These are phyloP conservation scores for Rhipidocladum racemiflorum DNA, from an alignment of 176 grass and related monocot species.

Conservation along the genomic window DNA sequence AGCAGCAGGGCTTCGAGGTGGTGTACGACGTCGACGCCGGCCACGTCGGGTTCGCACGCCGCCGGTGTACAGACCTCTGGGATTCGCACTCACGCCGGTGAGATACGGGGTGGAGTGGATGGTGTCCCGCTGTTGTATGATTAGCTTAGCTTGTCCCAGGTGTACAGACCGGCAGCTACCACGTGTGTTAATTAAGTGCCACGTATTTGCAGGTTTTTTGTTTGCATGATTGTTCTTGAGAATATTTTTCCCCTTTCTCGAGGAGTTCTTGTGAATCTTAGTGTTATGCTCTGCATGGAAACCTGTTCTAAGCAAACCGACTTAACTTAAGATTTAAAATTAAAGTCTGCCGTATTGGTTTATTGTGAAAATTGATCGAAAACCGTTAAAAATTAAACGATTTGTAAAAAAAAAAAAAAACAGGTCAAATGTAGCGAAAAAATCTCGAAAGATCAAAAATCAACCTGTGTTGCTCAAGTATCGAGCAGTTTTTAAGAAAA, in stretches of 20 bases:
- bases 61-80: conserved; percentile 75
- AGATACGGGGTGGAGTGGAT: not conserved
- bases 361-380: too few relatives aligned
- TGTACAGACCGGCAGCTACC: conserved; percentile 9
- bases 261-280: not conserved
- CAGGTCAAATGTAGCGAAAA: too few relatives aligned
- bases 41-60: conserved; percentile 79
- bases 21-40: conserved; percentile 71
- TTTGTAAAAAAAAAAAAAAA: too few relatives aligned
- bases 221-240: not conserved
- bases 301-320: too few relatives aligned
- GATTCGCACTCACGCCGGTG: conserved; percentile 64
- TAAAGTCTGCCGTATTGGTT: too few relatives aligned
- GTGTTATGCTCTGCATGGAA: not conserved
- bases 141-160: not conserved
- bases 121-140: not conserved
- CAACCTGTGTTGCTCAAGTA: too few relatives aligned
- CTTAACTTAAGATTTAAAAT: too few relatives aligned
- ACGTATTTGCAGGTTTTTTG: not conserved
- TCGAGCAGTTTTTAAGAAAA: too few relatives aligned
- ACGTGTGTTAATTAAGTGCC: not conserved
- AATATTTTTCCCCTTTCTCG: not conserved
- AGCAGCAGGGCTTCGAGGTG: conserved; percentile 98
- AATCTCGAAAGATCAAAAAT: too few relatives aligned
- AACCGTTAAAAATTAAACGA: too few relatives aligned